Evolutionary conservation across 2,329 filamentous ascomycete species (phyloP).

Genomic region (Fusarium drepaniforme): DNA sequence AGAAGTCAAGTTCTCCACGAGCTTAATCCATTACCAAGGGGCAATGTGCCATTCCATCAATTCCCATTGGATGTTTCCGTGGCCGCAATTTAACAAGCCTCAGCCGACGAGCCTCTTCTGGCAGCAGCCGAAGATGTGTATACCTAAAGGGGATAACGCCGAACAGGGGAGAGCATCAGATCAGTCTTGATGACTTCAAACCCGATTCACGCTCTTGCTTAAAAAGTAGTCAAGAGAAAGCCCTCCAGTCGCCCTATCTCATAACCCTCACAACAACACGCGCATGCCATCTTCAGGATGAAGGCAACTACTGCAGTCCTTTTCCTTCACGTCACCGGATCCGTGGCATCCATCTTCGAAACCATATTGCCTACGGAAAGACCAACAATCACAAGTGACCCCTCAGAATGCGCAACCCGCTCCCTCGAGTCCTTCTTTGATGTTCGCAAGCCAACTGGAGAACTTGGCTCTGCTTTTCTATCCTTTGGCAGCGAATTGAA

Average conservation of each 20-base stretch:
- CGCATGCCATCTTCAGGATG: background rate
- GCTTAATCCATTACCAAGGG: background rate
- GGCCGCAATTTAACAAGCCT: background rate
- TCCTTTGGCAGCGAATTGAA: background rate
- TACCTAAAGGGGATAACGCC: background rate
- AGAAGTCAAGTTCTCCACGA: background rate
- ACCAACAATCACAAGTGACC: background rate
- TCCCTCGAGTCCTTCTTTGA: conserved; percentile 1
- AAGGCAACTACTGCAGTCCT: background rate
- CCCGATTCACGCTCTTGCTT: background rate
- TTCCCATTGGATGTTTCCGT: background rate
- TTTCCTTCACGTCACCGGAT: background rate
- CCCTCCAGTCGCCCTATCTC: too few species aligned
- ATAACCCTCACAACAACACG: background rate
- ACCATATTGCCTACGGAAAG: background rate
- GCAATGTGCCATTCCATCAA: background rate
- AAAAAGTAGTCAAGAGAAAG: background rate
- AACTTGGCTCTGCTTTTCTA: background rate
- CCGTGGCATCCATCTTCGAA: background rate
- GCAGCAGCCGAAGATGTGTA: background rate
- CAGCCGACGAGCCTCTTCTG: background rate
- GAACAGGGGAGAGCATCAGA: background rate
- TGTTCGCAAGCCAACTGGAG: background rate
- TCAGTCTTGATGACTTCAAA: background rate
- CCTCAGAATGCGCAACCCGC: background rate